These are phyloP conservation scores for Phytophthora crassamura DNA, from an alignment of 352 stramenopile species.

Conservation along the genomic window DNA sequence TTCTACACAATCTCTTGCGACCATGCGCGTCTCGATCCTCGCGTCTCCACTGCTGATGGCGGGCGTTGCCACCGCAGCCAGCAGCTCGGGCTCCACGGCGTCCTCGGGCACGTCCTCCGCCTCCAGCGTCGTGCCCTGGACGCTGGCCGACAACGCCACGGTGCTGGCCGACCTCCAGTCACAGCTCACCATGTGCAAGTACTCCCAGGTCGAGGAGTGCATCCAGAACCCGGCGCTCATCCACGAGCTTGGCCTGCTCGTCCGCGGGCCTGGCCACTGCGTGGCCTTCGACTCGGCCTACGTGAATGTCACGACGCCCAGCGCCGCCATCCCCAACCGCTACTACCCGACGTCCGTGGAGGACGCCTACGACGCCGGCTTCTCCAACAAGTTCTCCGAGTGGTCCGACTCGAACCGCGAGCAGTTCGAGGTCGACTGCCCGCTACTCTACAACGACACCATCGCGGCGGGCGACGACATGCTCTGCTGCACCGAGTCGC, in stretches of 20 bases:
- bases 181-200: conserved; percentile 66
- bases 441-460: conserved; percentile 64
- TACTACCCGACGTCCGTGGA: conserved; percentile 62
- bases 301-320: conserved; percentile 42
- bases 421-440: conserved; percentile 69
- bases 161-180: conserved; percentile 31
- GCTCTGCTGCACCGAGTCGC: conserved; percentile 65
- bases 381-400: conserved; percentile 70
- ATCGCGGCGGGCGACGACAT: conserved; percentile 54
- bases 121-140: conserved; percentile 45
- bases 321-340: conserved; percentile 52
- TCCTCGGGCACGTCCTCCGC: conserved; percentile 21
- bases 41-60: conserved; percentile 28
- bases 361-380: conserved; percentile 51
- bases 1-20: not conserved
- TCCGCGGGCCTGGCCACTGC: conserved; percentile 53
- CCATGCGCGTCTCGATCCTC: not conserved
- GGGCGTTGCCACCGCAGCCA: conserved; percentile 15
- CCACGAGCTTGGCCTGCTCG: conserved; percentile 46
- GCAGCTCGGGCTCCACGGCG: conserved; percentile 11
- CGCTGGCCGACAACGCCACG: conserved; percentile 49
- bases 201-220: conserved; percentile 66
- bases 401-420: conserved; percentile 60
- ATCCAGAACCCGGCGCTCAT: conserved; percentile 48
- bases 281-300: conserved; percentile 59